Evolutionary conservation across 306 rosid species (phyloP), one percentile per base, ranked within the genome.

Genomic region (Begonia masoniana): DNA sequence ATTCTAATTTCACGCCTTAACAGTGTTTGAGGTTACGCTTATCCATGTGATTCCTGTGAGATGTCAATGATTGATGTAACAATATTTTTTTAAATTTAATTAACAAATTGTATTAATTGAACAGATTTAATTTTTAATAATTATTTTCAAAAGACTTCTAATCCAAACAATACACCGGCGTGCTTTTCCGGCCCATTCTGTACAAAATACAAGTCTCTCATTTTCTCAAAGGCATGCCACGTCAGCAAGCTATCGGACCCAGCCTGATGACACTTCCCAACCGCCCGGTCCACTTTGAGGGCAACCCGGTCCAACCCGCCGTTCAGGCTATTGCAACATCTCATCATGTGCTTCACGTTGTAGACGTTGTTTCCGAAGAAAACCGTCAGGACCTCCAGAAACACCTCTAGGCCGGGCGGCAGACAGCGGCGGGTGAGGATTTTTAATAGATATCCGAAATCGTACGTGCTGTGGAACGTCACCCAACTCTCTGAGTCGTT

Each of bases 301-400:
- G 94, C 96, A 0, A 87, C 72, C 55, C 89, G 79, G 64, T 87
- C 94, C 73, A 87, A 13, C 2, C 94, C 96, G 0, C 89, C 94
- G 7, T 72, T 72, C 4, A 87, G 59, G 7, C 71, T 41, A 15
- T 72, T 16, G 1, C 94, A 87, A 64, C 76, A 83, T 49, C 77
- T 56, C 77, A 80, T 87, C 89, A 87, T 64, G 58, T 87, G 79
- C 51, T 87, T 87, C 0, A 80, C 43, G 58, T n/a, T 94, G 12
- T 83, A 87, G 10, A 87, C 84, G 0, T 72, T 72, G 0, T 50
- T 47, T 1, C 94, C 94, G 17, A 87, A 87, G 56, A 76, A 62
- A 10, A 23, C 68, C 76, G 62, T 80, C 52, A 74, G 2, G 0
- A 59, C 7, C 0, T 2, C 39, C 42, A 81, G 10, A 19, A 87